phyloP scores from a whole-genome alignment of 345 rosid species.

The Sonneratia caseolaris region DNA sequence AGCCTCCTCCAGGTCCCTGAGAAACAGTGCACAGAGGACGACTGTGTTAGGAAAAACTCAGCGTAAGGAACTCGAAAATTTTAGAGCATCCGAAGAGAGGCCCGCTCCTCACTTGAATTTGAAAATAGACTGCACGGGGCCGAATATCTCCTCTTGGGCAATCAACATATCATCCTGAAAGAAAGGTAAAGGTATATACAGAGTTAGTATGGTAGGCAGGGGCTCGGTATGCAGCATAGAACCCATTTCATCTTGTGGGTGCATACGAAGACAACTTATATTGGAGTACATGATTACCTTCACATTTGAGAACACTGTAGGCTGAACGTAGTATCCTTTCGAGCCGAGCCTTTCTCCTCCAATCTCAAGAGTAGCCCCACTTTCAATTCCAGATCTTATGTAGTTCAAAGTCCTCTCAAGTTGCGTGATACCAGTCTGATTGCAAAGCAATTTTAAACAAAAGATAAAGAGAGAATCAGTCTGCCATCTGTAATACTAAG shows the following conservation, averaged over 20 bases:
- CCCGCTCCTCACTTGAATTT: conserved; percentile 65
- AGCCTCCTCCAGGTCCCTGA: conserved; percentile 66
- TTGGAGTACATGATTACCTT: conserved; percentile 26
- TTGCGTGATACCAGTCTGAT: conserved; percentile 63
- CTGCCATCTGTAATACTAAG: not conserved
- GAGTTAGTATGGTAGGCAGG: not conserved
- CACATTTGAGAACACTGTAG: conserved; percentile 91
- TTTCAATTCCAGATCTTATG: conserved; percentile 59
- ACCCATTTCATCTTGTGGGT: not conserved
- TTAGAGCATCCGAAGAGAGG: not conserved
- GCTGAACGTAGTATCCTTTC: conserved; percentile 74
- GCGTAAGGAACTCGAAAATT: not conserved
- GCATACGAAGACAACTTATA: not conserved
- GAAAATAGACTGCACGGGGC: conserved; percentile 82
- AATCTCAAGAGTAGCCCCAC: conserved; percentile 82
- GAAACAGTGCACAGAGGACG: not conserved
- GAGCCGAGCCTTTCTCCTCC: conserved; percentile 74
- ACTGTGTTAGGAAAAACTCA: not conserved
- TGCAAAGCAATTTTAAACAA: not conserved
- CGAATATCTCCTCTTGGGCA: conserved; percentile 85
- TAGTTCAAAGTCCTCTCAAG: conserved; percentile 55
- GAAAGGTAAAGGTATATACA: not conserved
- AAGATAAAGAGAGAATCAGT: not conserved
- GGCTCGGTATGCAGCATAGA: not conserved
- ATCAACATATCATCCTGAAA: conserved; percentile 83